phyloP scores from a whole-genome alignment of 257 asterid species.

The Anisodus tanguticus region DNA sequence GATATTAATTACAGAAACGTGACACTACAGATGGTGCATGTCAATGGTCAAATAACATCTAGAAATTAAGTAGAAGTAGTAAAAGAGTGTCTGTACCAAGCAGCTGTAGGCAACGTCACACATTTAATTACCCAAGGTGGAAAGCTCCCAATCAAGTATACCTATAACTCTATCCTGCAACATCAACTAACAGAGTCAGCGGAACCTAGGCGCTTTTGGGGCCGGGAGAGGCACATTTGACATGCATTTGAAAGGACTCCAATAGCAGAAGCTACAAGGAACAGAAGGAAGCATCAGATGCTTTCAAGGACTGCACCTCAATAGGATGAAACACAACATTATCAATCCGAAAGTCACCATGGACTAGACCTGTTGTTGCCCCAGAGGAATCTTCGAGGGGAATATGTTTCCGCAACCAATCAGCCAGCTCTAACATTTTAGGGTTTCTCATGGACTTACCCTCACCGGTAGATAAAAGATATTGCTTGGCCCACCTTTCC shows the following conservation, averaged over 20 bases:
- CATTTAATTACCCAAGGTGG: conserved; percentile 97
- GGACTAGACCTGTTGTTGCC: conserved; percentile 83
- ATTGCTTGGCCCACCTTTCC: conserved; percentile 96
- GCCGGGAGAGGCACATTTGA: neutral
- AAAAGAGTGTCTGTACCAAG: conserved; percentile 62
- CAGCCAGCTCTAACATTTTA: conserved; percentile 77
- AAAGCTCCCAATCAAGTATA: conserved; percentile 93
- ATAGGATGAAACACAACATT: conserved; percentile 95
- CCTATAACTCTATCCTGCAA: conserved; percentile 96
- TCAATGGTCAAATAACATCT: conserved; percentile 7
- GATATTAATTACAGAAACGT: neutral
- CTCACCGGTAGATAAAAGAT: conserved; percentile 80
- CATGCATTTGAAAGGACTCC: conserved; percentile 3
- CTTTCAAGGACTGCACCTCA: conserved; percentile 60
- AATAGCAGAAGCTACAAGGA: conserved; percentile 22
- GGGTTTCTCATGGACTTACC: conserved; percentile 87
- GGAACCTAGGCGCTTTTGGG: neutral
- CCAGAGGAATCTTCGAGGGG: conserved; percentile 94
- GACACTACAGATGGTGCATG: neutral
- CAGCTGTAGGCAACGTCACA: conserved; percentile 93
- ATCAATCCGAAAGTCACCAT: conserved; percentile 96
- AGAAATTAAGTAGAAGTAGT: conserved; percentile 25
- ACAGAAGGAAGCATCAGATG: conserved; percentile 22
- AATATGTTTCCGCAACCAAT: conserved; percentile 82
- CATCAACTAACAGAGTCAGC: conserved; percentile 30